Percentiles rank a stretch among this genome's conserved stretches.
These are phyloP conservation scores for Hericium alpestre DNA, from an alignment of 768 basidiomycete genomes.

Conservation along the genomic window DNA sequence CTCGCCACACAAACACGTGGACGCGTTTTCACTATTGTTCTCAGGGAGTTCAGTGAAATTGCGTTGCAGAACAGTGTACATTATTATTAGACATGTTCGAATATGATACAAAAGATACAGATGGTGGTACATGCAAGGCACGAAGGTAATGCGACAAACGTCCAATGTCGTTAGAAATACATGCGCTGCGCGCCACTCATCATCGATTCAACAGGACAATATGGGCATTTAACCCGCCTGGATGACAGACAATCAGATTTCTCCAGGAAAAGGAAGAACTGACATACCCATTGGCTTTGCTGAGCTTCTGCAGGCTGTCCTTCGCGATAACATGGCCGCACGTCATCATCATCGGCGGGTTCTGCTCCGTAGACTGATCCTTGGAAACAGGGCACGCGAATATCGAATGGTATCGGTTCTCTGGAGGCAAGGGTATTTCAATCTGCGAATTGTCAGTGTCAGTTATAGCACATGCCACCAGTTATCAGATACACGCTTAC, in stretches of 20 bases:
- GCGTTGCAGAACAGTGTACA: too few species aligned
- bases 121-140: neutral
- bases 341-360: conserved; percentile 96
- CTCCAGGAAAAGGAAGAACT: conserved; percentile 10
- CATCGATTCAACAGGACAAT: conserved; percentile 79
- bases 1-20: conserved; percentile 14
- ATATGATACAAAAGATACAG: neutral
- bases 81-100: neutral
- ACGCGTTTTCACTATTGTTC: neutral
- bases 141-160: neutral
- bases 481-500: conserved; percentile 32
- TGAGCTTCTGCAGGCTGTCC: conserved; percentile 82
- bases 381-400: conserved; percentile 98
- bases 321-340: conserved; percentile 95
- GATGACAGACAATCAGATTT: neutral
- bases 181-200: conserved; percentile 48
- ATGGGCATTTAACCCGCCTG: conserved; percentile 93
- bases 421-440: conserved; percentile 79
- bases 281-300: conserved; percentile 76
- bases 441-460: conserved; percentile 42
- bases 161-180: conserved; percentile 37
- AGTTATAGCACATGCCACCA: neutral
- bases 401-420: conserved; percentile 91
- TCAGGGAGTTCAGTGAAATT: too few species aligned
- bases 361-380: conserved; percentile 85